These are phyloP conservation scores for Verticillium longisporum DNA, from an alignment of 2,329 filamentous ascomycete species.

Conservation along the genomic window DNA sequence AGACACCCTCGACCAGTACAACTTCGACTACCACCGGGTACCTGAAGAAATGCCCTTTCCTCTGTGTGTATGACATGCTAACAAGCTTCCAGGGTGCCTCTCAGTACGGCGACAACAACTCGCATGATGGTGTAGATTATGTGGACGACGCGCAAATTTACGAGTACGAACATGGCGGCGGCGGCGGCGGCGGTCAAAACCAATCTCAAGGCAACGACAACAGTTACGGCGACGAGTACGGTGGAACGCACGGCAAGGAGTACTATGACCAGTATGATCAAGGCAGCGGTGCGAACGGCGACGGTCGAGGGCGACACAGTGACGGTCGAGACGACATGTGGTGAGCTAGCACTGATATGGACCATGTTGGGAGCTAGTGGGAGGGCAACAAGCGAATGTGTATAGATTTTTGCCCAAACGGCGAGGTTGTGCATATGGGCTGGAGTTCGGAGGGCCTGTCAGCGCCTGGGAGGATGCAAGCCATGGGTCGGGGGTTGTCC, in stretches of 20 bases:
- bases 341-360: conserved; percentile 19
- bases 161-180: conserved; percentile 44
- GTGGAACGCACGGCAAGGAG: conserved; percentile 28
- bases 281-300: not conserved
- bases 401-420: not conserved
- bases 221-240: conserved; percentile 30
- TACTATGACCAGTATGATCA: conserved; percentile 28
- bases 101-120: conserved; percentile 38
- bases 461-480: not conserved
- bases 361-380: not conserved
- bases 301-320: not conserved
- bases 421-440: not conserved
- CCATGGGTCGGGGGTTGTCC: not conserved
- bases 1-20: conserved; percentile 40
- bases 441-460: not conserved
- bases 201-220: conserved; percentile 31
- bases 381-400: not conserved
- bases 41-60: conserved; percentile 17
- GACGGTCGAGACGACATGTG: conserved; percentile 35
- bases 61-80: not conserved
- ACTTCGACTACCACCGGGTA: conserved; percentile 47
- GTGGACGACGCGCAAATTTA: conserved; percentile 47
- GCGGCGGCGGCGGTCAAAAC: conserved; percentile 26
- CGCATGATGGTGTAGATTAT: conserved; percentile 38
- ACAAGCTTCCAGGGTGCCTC: conserved; percentile 29